Percentiles rank a stretch among this genome's conserved stretches.
These are phyloP conservation scores for Fusarium lateritium DNA, from an alignment of 2,329 filamentous ascomycete genomes.

Conservation along the genomic window DNA sequence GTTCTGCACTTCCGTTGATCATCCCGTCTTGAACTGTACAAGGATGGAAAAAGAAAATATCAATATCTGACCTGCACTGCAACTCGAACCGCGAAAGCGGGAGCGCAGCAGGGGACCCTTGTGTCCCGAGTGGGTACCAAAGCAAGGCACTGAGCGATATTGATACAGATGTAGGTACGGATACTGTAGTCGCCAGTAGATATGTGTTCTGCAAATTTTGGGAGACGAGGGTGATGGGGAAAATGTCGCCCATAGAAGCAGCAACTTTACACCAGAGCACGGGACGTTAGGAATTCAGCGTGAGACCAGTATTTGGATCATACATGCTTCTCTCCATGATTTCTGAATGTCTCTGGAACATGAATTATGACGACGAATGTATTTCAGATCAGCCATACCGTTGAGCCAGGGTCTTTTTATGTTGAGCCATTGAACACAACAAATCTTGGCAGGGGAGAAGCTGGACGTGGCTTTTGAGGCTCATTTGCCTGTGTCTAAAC, in stretches of 20 bases:
- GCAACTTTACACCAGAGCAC: conserved; percentile 6
- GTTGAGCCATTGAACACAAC: conserved; percentile 9
- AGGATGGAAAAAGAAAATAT: conserved; percentile 20
- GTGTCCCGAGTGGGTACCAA: conserved; percentile 20
- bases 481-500: conserved; percentile 4
- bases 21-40: conserved; percentile 20
- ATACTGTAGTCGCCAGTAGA: neutral
- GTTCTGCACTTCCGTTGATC: conserved; percentile 9
- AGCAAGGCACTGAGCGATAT: conserved; percentile 12
- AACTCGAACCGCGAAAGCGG: conserved; percentile 38
- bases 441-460: conserved; percentile 37
- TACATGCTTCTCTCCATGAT: conserved; percentile 7
- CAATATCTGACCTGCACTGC: conserved; percentile 40
- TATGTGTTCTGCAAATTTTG: neutral
- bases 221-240: conserved; percentile 8
- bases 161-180: conserved; percentile 7
- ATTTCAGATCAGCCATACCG: conserved; percentile 18
- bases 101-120: conserved; percentile 36
- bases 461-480: conserved; percentile 31
- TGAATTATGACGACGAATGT: conserved; percentile 20
- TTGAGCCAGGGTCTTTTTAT: conserved; percentile 11
- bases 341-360: conserved; percentile 17
- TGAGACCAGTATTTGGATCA: neutral
- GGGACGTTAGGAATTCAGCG: neutral
- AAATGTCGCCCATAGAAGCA: conserved; percentile 6